Evolutionary conservation across 208 protist species (phyloP), one percentile per base, ranked within the genome.

Genomic region (Leishmania lainsoni): DNA sequence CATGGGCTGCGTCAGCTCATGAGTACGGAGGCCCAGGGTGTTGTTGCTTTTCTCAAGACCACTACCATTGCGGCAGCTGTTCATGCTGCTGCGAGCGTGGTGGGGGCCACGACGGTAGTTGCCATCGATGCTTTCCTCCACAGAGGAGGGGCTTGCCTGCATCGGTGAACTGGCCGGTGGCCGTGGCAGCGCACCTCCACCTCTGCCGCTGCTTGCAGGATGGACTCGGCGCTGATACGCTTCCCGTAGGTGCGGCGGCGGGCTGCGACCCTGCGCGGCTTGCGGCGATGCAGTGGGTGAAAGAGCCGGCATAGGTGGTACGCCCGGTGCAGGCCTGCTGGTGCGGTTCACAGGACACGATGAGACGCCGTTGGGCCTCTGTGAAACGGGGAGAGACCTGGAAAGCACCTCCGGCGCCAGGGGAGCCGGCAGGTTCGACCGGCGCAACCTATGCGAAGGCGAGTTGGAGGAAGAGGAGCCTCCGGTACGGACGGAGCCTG

Each of bases 251-350:
- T 79, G 77, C 9, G 61, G 39, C 63, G 68, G 74, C 32, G 84
- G 85, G 32, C 29, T 54, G 48, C 72, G 72, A 32, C 72, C 49
- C 39, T 22, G 72, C n/a, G 76, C 59, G 42, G 74, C 70, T 20
- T 49, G 32, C 29, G 83, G 48, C 5, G 76, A 71, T 39, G 45
- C 8, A 26, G 75, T 39, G 32, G 81, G 66, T 2, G 84, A 58
- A 29, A 83, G n/a, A 20, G 61, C 48, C 5, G 81, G 81, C 81
- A 84, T 84, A 52, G 51, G 81, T 17, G 58, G 45, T 14, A 70
- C 56, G 58, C 54, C 35, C n/a, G 71, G 66, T 20, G 76, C 65
- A 39, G 17, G 20, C 17, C 54, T 35, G 29, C 22, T 39, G 5
- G 58, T n/a, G 52, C 75, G 52, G 52, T 69, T 78, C 54, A 78